A percentile compares a stretch with the other conserved stretches of the same genome.
Evolutionary conservation across 1,284 basidiomycete species (phyloP).

Genomic region (Lentinus polychrous): DNA sequence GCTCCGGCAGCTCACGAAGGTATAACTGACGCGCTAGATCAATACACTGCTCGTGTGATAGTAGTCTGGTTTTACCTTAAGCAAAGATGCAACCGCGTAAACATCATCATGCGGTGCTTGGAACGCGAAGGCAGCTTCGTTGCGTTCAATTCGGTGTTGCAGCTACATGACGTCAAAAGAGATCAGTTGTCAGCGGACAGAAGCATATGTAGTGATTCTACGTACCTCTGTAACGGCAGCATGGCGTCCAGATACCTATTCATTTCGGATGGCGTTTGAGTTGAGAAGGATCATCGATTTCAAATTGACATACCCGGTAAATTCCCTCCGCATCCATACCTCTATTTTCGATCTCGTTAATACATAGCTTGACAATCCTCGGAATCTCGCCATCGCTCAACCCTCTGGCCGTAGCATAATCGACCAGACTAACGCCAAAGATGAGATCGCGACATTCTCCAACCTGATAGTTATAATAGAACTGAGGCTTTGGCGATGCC

Average conservation of each 20-base stretch:
- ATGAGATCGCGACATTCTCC: slow-evolving; percentile 88
- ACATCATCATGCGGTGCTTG: slow-evolving; percentile 75
- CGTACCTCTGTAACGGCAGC: slow-evolving; percentile 77
- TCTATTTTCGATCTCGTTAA: slow-evolving; percentile 77
- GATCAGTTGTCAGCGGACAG: background rate
- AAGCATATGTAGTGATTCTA: slow-evolving; percentile 14
- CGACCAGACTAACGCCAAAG: slow-evolving; percentile 87
- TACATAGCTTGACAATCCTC: slow-evolving; percentile 79
- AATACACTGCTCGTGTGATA: background rate
- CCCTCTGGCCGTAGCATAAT: slow-evolving; percentile 84
- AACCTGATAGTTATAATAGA: slow-evolving; percentile 78
- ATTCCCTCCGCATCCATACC: slow-evolving; percentile 83
- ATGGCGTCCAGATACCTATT: slow-evolving; percentile 77
- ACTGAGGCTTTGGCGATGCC: slow-evolving; percentile 56
- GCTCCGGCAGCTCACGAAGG: slow-evolving; percentile 88
- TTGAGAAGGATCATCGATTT: slow-evolving; percentile 5
- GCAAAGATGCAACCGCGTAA: slow-evolving; percentile 81
- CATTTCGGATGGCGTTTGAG: background rate
- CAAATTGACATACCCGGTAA: slow-evolving; percentile 52
- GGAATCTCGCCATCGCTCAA: slow-evolving; percentile 75
- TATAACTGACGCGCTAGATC: slow-evolving; percentile 48
- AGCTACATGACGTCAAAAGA: slow-evolving; percentile 38
- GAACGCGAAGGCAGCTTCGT: slow-evolving; percentile 84
- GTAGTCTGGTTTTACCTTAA: slow-evolving; percentile 59
- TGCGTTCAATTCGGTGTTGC: slow-evolving; percentile 84